These are phyloP conservation scores for Alternaria alternata DNA, from an alignment of 2,329 filamentous ascomycete genomes.

Conservation along the genomic window DNA sequence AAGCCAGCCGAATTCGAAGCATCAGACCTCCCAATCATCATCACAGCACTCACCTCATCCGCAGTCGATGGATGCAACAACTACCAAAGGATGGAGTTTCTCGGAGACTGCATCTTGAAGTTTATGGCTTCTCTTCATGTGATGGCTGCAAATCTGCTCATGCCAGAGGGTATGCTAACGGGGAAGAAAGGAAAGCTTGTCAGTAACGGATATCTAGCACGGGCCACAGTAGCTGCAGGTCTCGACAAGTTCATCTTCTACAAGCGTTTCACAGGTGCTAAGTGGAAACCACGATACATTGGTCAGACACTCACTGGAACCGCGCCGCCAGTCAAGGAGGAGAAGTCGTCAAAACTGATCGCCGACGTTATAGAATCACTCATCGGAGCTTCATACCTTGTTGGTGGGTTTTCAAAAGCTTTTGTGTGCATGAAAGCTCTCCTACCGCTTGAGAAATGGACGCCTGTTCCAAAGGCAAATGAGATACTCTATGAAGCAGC, in stretches of 20 bases:
- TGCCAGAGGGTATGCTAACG: slow-evolving; percentile 80
- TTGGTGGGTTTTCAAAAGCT: slow-evolving; percentile 72
- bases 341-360: slow-evolving; percentile 77
- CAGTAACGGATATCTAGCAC: slow-evolving; percentile 75
- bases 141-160: slow-evolving; percentile 65
- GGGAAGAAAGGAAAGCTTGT: slow-evolving; percentile 73
- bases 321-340: slow-evolving; percentile 36
- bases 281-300: slow-evolving; percentile 75
- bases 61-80: slow-evolving; percentile 67
- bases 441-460: slow-evolving; percentile 68
- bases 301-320: slow-evolving; percentile 49
- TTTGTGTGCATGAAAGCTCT: slow-evolving; percentile 67
- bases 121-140: slow-evolving; percentile 73
- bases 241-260: slow-evolving; percentile 78
- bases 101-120: slow-evolving; percentile 87
- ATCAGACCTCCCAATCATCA: slow-evolving; percentile 62
- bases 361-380: slow-evolving; percentile 89
- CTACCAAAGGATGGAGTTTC: slow-evolving; percentile 86
- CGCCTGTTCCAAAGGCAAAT: slow-evolving; percentile 31
- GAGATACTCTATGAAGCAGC: slow-evolving; percentile 36
- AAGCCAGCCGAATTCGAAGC: slow-evolving; percentile 59
- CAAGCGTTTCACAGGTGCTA: slow-evolving; percentile 70
- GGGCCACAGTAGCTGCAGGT: slow-evolving; percentile 68
- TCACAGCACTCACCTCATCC: slow-evolving; percentile 75
- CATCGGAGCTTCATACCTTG: slow-evolving; percentile 76